A percentile compares a stretch with the other conserved stretches of the same genome.
Conservation (phyloP, 2,329 filamentous ascomycete species). For the Claviceps fusiformis region DNA sequence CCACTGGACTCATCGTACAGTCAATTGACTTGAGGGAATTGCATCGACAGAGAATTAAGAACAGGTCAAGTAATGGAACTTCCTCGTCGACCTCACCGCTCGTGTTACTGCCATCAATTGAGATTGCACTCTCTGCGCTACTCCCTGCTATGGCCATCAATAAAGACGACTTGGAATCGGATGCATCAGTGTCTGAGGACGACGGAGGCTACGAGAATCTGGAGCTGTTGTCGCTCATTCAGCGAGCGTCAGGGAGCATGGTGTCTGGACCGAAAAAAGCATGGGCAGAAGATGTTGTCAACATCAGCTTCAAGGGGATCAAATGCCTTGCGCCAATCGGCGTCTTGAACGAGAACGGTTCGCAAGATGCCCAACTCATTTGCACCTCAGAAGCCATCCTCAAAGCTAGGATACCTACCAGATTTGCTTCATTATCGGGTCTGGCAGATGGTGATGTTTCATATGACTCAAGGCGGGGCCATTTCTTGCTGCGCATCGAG, state of each 20-base stretch:
- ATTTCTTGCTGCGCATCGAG: slow-evolving; percentile 48
- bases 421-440: slow-evolving; percentile 40
- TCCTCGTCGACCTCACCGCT: slow-evolving; percentile 28
- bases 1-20: slow-evolving; percentile 37
- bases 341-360: slow-evolving; percentile 5
- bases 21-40: slow-evolving; percentile 35
- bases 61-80: slow-evolving; percentile 18
- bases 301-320: slow-evolving; percentile 41
- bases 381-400: slow-evolving; percentile 41
- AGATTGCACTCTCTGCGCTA: slow-evolving; percentile 34
- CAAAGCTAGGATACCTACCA: slow-evolving; percentile 36
- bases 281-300: slow-evolving; percentile 48
- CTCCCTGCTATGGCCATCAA: slow-evolving; percentile 23
- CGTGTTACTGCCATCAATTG: slow-evolving; percentile 33
- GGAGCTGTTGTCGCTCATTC: slow-evolving; percentile 13
- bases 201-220: slow-evolving; percentile 5
- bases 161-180: slow-evolving; percentile 8
- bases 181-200: slow-evolving; percentile 2
- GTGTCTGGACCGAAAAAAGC: slow-evolving; percentile 16
- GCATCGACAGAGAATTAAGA: slow-evolving; percentile 29
- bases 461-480: slow-evolving; percentile 45
- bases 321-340: slow-evolving; percentile 12
- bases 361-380: slow-evolving; percentile 15
- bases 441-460: slow-evolving; percentile 47
- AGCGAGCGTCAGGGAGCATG: slow-evolving; percentile 8